Evolutionary conservation across 176 grass and related monocot genomes (phyloP).

Genomic region (Olyra latifolia): DNA sequence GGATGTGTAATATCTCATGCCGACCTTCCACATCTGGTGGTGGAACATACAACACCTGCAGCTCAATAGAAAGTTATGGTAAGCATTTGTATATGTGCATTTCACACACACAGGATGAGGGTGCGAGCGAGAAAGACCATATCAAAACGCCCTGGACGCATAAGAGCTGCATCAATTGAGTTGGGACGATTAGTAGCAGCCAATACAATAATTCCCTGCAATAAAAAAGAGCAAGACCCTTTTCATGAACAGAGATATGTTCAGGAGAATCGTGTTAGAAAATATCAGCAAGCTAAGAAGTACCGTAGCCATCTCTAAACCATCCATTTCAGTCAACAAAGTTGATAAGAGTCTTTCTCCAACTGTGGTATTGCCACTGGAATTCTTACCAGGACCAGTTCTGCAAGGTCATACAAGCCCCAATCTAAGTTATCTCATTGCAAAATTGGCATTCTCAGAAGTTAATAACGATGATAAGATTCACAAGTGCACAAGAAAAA

Average conservation of each 20-base stretch:
- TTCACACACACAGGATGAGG: neutral
- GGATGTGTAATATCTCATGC: conserved; percentile 68
- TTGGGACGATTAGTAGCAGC: conserved; percentile 79
- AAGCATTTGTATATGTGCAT: neutral
- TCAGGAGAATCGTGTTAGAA: conserved; percentile 22
- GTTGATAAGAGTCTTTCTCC: conserved; percentile 86
- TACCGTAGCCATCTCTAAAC: conserved; percentile 75
- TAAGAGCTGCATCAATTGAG: conserved; percentile 60
- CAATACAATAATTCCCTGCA: conserved; percentile 87
- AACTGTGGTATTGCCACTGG: conserved; percentile 60
- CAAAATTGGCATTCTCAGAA: neutral
- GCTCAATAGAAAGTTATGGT: conserved; percentile 9
- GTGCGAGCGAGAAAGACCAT: conserved; percentile 35
- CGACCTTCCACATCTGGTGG: conserved; percentile 68
- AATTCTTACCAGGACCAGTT: conserved; percentile 48
- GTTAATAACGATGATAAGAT: neutral
- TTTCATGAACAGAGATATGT: conserved; percentile 20
- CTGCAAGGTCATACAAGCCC: conserved; percentile 39
- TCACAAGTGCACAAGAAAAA: neutral
- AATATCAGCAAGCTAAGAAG: conserved; percentile 19
- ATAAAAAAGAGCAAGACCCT: neutral
- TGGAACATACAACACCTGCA: conserved; percentile 78
- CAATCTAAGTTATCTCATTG: conserved; percentile 1
- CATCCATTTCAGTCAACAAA: conserved; percentile 96
- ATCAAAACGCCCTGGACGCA: no score